These are phyloP conservation scores for Xylariaceae sp. DNA, from an alignment of 2,329 filamentous ascomycete genomes.

Conservation along the genomic window DNA sequence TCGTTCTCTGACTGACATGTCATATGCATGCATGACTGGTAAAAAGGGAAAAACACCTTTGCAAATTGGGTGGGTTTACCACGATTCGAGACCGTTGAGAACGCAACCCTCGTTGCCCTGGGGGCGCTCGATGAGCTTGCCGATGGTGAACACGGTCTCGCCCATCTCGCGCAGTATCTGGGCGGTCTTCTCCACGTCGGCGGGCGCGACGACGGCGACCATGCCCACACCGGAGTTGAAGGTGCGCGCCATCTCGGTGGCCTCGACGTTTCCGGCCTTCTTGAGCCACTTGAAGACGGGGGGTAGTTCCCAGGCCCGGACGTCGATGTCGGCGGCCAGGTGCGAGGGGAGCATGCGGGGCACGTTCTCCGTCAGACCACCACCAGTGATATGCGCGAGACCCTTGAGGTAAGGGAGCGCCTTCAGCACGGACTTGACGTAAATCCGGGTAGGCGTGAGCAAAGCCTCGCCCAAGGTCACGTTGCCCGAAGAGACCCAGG, in stretches of 20 bases:
- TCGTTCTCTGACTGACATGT: neutral
- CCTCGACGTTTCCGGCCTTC: conserved; percentile 61
- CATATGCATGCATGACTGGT: neutral
- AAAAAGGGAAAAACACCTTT: neutral
- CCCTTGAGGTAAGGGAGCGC: conserved; percentile 71
- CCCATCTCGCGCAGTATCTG: conserved; percentile 59
- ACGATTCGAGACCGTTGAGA: conserved; percentile 51
- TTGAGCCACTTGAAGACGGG: conserved; percentile 86
- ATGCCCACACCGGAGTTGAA: conserved; percentile 97
- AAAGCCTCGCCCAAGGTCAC: conserved; percentile 68
- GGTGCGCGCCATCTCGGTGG: conserved; percentile 78
- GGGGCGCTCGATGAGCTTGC: conserved; percentile 58
- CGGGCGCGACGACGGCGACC: conserved; percentile 72
- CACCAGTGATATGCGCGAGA: conserved; percentile 94
- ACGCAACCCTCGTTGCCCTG: conserved; percentile 54
- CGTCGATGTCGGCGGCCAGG: conserved; percentile 77
- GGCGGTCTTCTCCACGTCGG: conserved; percentile 56
- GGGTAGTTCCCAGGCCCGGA: conserved; percentile 67
- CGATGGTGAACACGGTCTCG: conserved; percentile 74
- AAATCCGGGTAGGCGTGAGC: conserved; percentile 87
- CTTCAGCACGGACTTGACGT: conserved; percentile 75
- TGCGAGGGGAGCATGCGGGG: conserved; percentile 81
- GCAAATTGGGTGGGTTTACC: conserved; percentile 26
- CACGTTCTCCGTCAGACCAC: conserved; percentile 88
- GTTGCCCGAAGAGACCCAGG: conserved; percentile 55